A percentile compares a stretch with the other conserved stretches of the same genome.
Conservation (phyloP, 108 stramenopile genomes). For the Bacterosira constricta region DNA sequence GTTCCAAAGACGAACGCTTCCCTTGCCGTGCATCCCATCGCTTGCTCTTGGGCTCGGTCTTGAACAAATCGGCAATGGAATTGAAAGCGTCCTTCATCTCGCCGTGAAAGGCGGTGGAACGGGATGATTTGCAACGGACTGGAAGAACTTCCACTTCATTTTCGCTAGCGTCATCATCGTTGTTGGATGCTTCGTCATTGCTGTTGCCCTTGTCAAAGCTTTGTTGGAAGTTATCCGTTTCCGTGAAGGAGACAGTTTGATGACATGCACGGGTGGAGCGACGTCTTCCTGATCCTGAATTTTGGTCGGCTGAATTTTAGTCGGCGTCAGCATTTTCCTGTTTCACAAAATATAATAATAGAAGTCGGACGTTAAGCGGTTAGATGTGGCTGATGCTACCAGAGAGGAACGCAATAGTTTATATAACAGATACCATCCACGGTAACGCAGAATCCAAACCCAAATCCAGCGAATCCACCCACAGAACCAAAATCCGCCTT, state of each 20-base stretch:
- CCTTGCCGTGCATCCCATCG: conserved; percentile 3
- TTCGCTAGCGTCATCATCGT: conserved; percentile 4
- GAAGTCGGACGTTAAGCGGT: neutral
- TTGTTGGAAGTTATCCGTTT: neutral
- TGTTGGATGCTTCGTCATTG: conserved; percentile 3
- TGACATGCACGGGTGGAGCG: conserved; percentile 19
- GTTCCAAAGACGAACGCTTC: conserved; percentile 27
- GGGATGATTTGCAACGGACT: conserved; percentile 34
- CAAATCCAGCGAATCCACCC: too few relatives aligned
- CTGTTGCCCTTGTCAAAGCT: neutral
- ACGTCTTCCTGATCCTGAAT: conserved; percentile 1
- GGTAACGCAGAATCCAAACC: too few relatives aligned
- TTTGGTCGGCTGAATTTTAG: neutral
- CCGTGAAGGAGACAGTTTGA: conserved; percentile 11
- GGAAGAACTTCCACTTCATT: neutral
- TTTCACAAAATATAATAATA: too few relatives aligned
- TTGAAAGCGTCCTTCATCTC: conserved; percentile 50
- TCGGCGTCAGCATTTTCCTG: conserved; percentile 21
- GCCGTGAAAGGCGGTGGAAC: conserved; percentile 45
- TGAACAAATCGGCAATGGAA: conserved; percentile 49
- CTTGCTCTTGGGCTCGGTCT: conserved; percentile 18
- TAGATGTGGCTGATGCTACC: neutral
- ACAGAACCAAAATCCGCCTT: too few relatives aligned
- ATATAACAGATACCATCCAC: too few relatives aligned
- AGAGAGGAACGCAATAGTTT: too few relatives aligned